A percentile compares a stretch with the other conserved stretches of the same genome.
phyloP scores from a whole-genome alignment of 2,329 filamentous ascomycete species.

The Thermothelomyces thermophilus region DNA sequence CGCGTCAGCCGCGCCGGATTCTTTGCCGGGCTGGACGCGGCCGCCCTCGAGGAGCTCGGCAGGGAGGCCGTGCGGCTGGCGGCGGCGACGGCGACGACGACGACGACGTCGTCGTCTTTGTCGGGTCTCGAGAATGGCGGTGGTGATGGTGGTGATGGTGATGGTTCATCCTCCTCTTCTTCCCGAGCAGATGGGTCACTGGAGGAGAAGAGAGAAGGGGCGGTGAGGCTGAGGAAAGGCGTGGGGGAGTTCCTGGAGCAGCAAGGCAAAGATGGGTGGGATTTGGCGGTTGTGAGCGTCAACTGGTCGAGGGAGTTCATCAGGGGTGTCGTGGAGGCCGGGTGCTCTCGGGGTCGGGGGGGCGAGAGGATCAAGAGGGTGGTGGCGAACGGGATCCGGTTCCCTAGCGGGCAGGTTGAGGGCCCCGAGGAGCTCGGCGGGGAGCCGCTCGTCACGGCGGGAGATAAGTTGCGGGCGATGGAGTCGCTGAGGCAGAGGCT shows the following conservation, averaged over 20 bases:
- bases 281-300: slow-evolving; percentile 22
- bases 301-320: slow-evolving; percentile 24
- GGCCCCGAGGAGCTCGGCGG: slow-evolving; percentile 31
- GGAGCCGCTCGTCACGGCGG: slow-evolving; percentile 18
- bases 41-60: slow-evolving; percentile 34
- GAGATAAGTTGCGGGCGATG: slow-evolving; percentile 21
- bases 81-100: slow-evolving; percentile 20
- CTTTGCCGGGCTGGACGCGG: slow-evolving; percentile 36
- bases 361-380: background rate
- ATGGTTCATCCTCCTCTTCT: slow-evolving; percentile 23
- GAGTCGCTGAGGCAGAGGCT: slow-evolving; percentile 4
- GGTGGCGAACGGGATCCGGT: slow-evolving; percentile 25
- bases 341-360: background rate
- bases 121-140: background rate
- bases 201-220: slow-evolving; percentile 22
- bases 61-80: slow-evolving; percentile 33
- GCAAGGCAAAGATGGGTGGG: background rate
- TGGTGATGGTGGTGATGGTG: slow-evolving; percentile 23
- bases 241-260: slow-evolving; percentile 31
- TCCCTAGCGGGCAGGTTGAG: slow-evolving; percentile 33
- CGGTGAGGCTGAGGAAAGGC: slow-evolving; percentile 27
- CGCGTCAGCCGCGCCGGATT: slow-evolving; percentile 39
- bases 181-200: background rate
- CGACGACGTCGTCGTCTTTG: slow-evolving; percentile 9
- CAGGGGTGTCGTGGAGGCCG: slow-evolving; percentile 16